Percentiles rank a stretch among this genome's conserved stretches.
These are phyloP conservation scores for Fusarium vanettenii DNA, from an alignment of 2,329 filamentous ascomycete species.

Conservation along the genomic window DNA sequence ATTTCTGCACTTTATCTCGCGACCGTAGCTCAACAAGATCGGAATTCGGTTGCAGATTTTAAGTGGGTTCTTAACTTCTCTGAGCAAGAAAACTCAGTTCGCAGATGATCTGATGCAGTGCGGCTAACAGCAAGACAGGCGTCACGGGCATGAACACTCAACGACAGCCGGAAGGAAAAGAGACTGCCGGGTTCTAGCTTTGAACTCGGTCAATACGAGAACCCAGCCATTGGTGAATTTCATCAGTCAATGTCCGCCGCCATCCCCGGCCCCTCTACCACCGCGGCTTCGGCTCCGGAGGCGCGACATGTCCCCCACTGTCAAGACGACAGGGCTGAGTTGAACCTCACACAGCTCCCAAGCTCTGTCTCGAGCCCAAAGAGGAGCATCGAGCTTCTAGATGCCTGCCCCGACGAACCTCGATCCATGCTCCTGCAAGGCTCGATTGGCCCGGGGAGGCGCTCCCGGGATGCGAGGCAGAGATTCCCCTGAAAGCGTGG, in stretches of 20 bases:
- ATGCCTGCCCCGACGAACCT: conserved; percentile 13
- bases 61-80: not conserved
- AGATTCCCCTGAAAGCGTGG: conserved; percentile 34
- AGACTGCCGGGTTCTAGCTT: conserved; percentile 8
- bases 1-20: not conserved
- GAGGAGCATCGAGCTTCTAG: not conserved
- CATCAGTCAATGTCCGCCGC: not conserved
- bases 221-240: not conserved
- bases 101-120: conserved; percentile 28
- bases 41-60: not conserved
- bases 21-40: not conserved
- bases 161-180: conserved; percentile 14
- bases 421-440: not conserved
- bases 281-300: conserved; percentile 1
- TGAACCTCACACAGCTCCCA: conserved; percentile 2
- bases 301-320: not conserved
- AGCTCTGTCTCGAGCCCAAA: conserved; percentile 5
- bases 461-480: conserved; percentile 17
- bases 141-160: conserved; percentile 11
- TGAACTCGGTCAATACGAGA: not conserved
- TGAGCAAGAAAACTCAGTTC: not conserved
- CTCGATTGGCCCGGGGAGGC: conserved; percentile 34
- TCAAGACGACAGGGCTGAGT: conserved; percentile 26
- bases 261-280: not conserved
- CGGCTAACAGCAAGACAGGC: not conserved